phyloP scores from a whole-genome alignment of 306 rosid genomes.

The Lablab purpureus region DNA sequence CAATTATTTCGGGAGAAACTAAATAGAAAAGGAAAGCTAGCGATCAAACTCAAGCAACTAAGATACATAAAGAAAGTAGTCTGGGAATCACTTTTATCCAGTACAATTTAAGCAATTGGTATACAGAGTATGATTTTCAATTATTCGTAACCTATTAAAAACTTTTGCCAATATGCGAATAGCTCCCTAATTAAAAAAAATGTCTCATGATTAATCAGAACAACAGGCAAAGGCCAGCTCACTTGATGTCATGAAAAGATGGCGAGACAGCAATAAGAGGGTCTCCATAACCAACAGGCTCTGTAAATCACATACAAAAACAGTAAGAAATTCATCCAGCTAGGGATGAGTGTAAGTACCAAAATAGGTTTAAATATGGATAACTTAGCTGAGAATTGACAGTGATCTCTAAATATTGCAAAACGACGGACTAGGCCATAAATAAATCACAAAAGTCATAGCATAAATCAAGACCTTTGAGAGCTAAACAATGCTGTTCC shows the following conservation, averaged over 20 bases:
- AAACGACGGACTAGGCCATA: not conserved
- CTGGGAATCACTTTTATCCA: conserved; percentile 22
- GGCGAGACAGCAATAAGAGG: conserved; percentile 90
- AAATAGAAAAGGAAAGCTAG: not conserved
- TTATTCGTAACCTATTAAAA: conserved; percentile 40
- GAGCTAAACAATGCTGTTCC: not conserved
- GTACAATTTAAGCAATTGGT: conserved; percentile 39
- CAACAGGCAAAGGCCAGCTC: conserved; percentile 48
- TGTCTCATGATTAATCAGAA: conserved; percentile 23
- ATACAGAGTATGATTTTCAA: conserved; percentile 37
- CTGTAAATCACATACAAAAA: conserved; percentile 61
- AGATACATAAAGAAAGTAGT: conserved; percentile 34
- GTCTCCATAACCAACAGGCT: conserved; percentile 93
- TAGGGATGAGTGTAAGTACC: not conserved
- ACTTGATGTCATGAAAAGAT: conserved; percentile 78
- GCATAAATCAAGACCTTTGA: not conserved
- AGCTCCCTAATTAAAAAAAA: conserved; percentile 28
- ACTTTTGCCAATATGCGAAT: conserved; percentile 40
- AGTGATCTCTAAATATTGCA: not conserved
- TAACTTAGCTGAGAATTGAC: not conserved
- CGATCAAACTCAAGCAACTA: conserved; percentile 37
- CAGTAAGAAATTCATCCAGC: conserved; percentile 29
- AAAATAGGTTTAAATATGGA: not conserved
- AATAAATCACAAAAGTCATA: not conserved
- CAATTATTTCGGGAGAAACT: not conserved